Evolutionary conservation across 345 rosid genomes (phyloP).

Genomic region (Noccaea caerulescens): DNA sequence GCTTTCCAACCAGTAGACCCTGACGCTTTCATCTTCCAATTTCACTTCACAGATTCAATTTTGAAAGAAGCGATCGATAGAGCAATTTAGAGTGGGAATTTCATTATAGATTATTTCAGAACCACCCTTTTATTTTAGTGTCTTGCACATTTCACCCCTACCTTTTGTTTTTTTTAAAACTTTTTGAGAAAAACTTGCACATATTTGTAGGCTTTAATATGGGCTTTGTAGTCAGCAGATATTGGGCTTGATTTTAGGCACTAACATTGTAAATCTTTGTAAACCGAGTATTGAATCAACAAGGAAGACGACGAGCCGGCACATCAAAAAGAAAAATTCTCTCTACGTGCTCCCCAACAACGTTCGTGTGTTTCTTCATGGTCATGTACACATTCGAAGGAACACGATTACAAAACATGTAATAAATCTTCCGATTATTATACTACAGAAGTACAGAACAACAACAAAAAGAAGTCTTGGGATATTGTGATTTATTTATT

Average conservation of each 20-base stretch:
- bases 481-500: slow-evolving; percentile 26
- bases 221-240: background rate
- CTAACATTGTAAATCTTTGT: background rate
- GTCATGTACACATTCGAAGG: slow-evolving; percentile 26
- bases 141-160: slow-evolving; percentile 17
- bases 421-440: background rate
- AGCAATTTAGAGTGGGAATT: background rate
- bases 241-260: slow-evolving; percentile 8
- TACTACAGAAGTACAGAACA: background rate
- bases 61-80: background rate
- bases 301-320: slow-evolving; percentile 23
- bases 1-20: slow-evolving; percentile 39
- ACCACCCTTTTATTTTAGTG: background rate
- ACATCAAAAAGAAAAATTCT: slow-evolving; percentile 27
- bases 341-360: slow-evolving; percentile 38
- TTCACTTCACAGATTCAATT: slow-evolving; percentile 24
- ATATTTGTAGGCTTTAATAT: background rate
- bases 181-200: too few species aligned
- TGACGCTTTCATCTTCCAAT: slow-evolving; percentile 35
- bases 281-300: background rate
- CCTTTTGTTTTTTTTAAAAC: too few species aligned
- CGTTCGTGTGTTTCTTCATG: slow-evolving; percentile 33
- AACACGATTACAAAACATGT: slow-evolving; percentile 22
- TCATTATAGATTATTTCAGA: slow-evolving; percentile 16
- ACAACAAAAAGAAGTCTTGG: slow-evolving; percentile 11